A percentile compares a stretch with the other conserved stretches of the same genome.
phyloP scores from a whole-genome alignment of 495 filamentous ascomycete genomes.

The Neurospora sp. region DNA sequence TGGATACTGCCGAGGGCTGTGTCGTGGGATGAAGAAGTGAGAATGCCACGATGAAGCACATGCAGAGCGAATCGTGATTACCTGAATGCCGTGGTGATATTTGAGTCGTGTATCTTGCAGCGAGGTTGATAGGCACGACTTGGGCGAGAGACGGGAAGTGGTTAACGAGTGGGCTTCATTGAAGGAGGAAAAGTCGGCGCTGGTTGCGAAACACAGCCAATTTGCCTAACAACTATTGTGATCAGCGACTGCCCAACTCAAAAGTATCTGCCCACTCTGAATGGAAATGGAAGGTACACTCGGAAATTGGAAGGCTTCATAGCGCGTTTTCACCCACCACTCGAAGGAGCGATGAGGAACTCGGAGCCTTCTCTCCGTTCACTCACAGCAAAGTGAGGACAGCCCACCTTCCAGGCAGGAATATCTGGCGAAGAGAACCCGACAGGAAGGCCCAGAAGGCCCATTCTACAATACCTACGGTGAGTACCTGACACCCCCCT shows the following conservation, averaged over 20 bases:
- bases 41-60: neutral
- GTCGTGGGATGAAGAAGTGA: neutral
- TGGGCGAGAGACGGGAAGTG: neutral
- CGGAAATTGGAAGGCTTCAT: neutral
- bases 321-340: neutral
- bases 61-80: neutral
- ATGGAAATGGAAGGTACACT: neutral
- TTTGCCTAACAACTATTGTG: neutral
- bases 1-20: neutral
- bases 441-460: neutral
- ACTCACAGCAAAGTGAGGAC: neutral
- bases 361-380: neutral
- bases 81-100: no score
- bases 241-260: neutral
- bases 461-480: no score
- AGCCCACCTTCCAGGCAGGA: neutral
- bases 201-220: neutral
- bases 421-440: neutral
- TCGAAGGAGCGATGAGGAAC: neutral
- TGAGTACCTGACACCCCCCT: neutral
- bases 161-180: neutral
- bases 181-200: neutral
- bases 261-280: neutral
- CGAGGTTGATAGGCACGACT: neutral
- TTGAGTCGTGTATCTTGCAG: no score